phyloP scores from a whole-genome alignment of 164 flowering plant species.

The Berberis vulgaris region DNA sequence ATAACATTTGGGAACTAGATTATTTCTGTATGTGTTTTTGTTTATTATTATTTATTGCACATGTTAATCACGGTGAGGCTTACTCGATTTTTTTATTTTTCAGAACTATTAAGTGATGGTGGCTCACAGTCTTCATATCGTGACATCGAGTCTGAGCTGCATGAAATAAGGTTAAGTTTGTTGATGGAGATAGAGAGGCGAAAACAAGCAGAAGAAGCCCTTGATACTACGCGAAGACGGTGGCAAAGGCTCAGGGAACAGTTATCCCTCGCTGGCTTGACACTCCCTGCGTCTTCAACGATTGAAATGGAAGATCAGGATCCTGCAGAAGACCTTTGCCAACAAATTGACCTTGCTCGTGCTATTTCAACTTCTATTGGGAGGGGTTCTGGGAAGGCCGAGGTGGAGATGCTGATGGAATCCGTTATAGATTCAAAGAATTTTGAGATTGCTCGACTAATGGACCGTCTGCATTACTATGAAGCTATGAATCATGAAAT shows the following conservation, averaged over 20 bases:
- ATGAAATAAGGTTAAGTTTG: constrained; percentile 56
- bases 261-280: constrained; percentile 46
- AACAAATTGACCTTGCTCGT: constrained; percentile 48
- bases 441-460: constrained; percentile 74
- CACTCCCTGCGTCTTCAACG: constrained; percentile 38
- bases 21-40: background rate
- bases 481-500: constrained; percentile 85
- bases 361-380: constrained; percentile 65
- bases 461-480: constrained; percentile 65
- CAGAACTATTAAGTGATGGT: constrained; percentile 72
- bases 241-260: constrained; percentile 54
- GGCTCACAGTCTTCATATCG: constrained; percentile 25
- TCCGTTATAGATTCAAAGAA: constrained; percentile 60
- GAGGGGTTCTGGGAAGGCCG: constrained; percentile 68
- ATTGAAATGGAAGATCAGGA: constrained; percentile 24
- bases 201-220: constrained; percentile 70
- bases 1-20: background rate
- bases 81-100: constrained; percentile 4
- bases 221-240: constrained; percentile 36
- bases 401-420: constrained; percentile 67
- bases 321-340: constrained; percentile 41
- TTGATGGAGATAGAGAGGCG: constrained; percentile 75
- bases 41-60: background rate
- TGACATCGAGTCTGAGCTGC: constrained; percentile 56
- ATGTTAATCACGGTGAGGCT: background rate